Evolutionary conservation across 495 filamentous ascomycete genomes (phyloP), one percentile per base, ranked within the genome.

Genomic region (Rhypophila decipiens): DNA sequence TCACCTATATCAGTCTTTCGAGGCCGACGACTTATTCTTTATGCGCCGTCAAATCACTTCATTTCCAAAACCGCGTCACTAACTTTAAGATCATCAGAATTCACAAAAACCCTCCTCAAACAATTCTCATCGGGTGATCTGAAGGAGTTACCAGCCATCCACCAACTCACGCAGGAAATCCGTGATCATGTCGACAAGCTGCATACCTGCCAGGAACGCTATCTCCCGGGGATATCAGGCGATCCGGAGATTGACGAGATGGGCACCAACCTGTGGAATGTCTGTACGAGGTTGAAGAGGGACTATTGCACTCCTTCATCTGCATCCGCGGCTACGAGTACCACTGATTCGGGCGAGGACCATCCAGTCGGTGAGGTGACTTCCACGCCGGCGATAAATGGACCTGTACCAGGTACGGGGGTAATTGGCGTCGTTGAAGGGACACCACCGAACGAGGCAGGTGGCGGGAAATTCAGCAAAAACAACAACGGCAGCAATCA

Each of bases 261-360:
- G 10, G 84, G 76, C 2, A 77, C 72, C 5, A 66, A 65, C 24
- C 60, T 89, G 19, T 90, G 85, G 85, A 90, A 91, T 54, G 53
- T 80, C 15, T 77, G 80, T 44, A 81, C 78, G 3, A 71, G 76
- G 8, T 54, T 82, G 21, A n/a, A n/a, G n/a, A n/a, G n/a, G n/a
- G n/a, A n/a, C n/a, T n/a, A n/a, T n/a, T n/a, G n/a, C n/a, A n/a
- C n/a, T n/a, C n/a, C n/a, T n/a, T n/a, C n/a, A n/a, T n/a, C n/a
- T n/a, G n/a, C n/a, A n/a, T n/a, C n/a, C n/a, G n/a, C n/a, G n/a
- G n/a, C n/a, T n/a, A n/a, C n/a, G n/a, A n/a, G n/a, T n/a, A n/a
- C n/a, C n/a, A n/a, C n/a, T n/a, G n/a, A n/a, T n/a, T n/a, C n/a
- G n/a, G n/a, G n/a, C n/a, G n/a, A n/a, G n/a, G n/a, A n/a, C n/a